Conservation (phyloP, 2,329 filamentous ascomycete species). For the Xylariaceae sp. region DNA sequence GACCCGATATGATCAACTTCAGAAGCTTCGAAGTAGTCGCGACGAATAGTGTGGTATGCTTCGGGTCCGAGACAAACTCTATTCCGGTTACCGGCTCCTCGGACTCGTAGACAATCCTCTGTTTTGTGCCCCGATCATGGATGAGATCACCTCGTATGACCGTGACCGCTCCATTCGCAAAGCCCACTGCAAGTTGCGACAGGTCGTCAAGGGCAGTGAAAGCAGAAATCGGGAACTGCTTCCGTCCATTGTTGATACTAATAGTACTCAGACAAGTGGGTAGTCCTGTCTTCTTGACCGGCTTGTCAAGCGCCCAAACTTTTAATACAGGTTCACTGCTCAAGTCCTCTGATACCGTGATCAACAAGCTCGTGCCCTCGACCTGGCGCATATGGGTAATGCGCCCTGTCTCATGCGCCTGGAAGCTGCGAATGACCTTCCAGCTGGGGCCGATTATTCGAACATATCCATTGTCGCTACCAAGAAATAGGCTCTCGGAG, state of each 20-base stretch:
- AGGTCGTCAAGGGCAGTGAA: conserved; percentile 86
- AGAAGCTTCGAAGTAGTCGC: conserved; percentile 86
- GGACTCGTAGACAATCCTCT: conserved; percentile 92
- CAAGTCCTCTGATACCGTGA: conserved; percentile 85
- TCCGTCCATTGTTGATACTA: conserved; percentile 82
- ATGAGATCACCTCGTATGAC: conserved; percentile 92
- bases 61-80: conserved; percentile 64
- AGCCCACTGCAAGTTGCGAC: conserved; percentile 89
- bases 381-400: conserved; percentile 93
- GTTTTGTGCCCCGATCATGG: conserved; percentile 90
- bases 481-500: conserved; percentile 85
- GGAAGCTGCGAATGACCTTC: conserved; percentile 84
- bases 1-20: conserved; percentile 81
- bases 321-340: conserved; percentile 85
- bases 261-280: conserved; percentile 87
- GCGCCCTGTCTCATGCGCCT: conserved; percentile 74
- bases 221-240: conserved; percentile 92
- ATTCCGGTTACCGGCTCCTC: conserved; percentile 95
- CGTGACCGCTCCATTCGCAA: conserved; percentile 91
- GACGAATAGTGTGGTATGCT: conserved; percentile 78
- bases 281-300: conserved; percentile 87
- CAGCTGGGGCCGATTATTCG: conserved; percentile 85
- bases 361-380: conserved; percentile 78
- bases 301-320: conserved; percentile 95
- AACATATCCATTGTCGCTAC: conserved; percentile 79